Percentiles rank a stretch among this genome's conserved stretches.
Evolutionary conservation across 2,329 filamentous ascomycete species (phyloP).

Genomic region (Fusarium odoratissimum): DNA sequence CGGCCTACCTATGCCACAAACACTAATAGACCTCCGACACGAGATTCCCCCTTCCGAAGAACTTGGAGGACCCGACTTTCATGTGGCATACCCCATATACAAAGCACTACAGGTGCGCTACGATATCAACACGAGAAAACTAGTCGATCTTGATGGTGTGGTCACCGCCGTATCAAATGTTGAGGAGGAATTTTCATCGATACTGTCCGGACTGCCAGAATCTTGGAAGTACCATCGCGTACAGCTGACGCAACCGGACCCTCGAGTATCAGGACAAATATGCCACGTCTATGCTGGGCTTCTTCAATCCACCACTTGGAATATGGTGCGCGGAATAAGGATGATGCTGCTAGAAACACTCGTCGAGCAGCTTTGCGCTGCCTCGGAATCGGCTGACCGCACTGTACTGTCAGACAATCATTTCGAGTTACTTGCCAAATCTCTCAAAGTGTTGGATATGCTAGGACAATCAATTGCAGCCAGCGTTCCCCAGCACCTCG

Average conservation of each 20-base stretch:
- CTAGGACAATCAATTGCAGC: constrained; percentile 58
- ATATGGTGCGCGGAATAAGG: constrained; percentile 58
- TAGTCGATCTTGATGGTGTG: constrained; percentile 52
- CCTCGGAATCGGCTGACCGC: constrained; percentile 26
- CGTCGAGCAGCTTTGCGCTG: constrained; percentile 54
- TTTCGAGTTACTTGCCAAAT: constrained; percentile 52
- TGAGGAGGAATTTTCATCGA: constrained; percentile 56
- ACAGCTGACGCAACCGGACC: constrained; percentile 53
- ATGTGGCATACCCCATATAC: constrained; percentile 58
- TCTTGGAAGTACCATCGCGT: constrained; percentile 58
- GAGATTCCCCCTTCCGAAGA: constrained; percentile 54
- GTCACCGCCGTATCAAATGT: constrained; percentile 53
- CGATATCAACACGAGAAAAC: constrained; percentile 55
- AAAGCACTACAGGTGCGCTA: constrained; percentile 60
- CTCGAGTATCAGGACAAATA: constrained; percentile 54
- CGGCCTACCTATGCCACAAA: constrained; percentile 60
- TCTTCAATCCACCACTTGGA: constrained; percentile 61
- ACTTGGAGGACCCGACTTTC: constrained; percentile 55
- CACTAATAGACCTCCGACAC: constrained; percentile 59
- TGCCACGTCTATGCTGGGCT: constrained; percentile 61
- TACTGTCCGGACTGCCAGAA: constrained; percentile 53
- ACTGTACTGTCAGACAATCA: constrained; percentile 47
- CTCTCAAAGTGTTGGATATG: constrained; percentile 52
- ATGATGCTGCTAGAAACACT: constrained; percentile 62
- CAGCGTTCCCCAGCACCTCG: constrained; percentile 62